phyloP scores from a whole-genome alignment of 139 green algal species.

The Pleodorina starrii region DNA sequence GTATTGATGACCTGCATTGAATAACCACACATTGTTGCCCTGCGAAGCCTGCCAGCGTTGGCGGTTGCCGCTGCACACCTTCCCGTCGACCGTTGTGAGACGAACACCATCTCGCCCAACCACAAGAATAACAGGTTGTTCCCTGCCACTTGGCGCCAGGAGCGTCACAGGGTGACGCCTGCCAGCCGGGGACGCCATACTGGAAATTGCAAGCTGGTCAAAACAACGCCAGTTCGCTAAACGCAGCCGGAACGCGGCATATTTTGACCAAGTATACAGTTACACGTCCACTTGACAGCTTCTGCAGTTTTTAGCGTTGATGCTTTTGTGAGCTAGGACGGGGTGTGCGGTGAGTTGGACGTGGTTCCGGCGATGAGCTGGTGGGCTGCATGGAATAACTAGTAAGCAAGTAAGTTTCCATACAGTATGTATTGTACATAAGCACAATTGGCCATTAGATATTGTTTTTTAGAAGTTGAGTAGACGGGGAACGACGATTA shows the following conservation, averaged over 20 bases:
- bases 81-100: slow-evolving; percentile 21
- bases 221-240: slow-evolving; percentile 1
- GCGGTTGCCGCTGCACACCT: slow-evolving; percentile 15
- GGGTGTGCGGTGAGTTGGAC: too few species aligned
- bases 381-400: too few species aligned
- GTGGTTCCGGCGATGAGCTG: too few species aligned
- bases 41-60: neutral
- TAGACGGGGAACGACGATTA: too few species aligned
- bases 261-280: too few species aligned
- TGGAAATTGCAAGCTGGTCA: neutral
- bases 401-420: too few species aligned
- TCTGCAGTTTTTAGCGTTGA: too few species aligned
- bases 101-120: slow-evolving; percentile 51
- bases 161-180: slow-evolving; percentile 49
- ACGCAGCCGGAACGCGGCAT: neutral
- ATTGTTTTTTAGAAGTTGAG: too few species aligned
- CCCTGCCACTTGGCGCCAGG: slow-evolving; percentile 51
- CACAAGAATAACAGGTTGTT: slow-evolving; percentile 58
- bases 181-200: neutral
- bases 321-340: too few species aligned
- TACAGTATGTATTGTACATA: neutral
- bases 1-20: slow-evolving; percentile 72
- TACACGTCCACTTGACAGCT: too few species aligned
- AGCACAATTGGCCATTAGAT: too few species aligned
- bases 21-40: neutral